These are phyloP conservation scores for Solanum medicagineum DNA, from an alignment of 257 asterid species.

Conservation along the genomic window DNA sequence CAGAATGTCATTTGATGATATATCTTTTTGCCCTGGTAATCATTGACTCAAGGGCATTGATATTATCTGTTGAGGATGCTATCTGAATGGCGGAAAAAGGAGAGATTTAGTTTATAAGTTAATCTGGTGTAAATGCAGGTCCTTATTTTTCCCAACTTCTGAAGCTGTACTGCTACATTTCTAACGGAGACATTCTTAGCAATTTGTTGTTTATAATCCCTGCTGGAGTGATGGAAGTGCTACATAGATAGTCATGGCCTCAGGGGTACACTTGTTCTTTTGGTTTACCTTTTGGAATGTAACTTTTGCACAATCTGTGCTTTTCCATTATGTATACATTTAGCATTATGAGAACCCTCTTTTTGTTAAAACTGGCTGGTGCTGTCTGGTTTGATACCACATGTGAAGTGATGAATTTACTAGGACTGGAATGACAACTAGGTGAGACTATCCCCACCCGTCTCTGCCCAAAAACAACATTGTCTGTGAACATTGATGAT, in stretches of 20 bases:
- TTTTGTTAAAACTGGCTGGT: no score
- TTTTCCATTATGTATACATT: neutral
- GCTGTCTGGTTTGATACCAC: no score
- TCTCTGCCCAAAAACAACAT: no score
- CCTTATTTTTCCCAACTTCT: neutral
- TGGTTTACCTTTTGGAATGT: neutral
- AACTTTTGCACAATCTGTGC: neutral
- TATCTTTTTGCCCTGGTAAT: neutral
- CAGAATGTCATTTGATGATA: neutral
- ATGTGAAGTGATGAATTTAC: no score
- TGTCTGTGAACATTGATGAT: no score
- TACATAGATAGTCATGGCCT: neutral
- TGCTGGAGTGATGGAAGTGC: neutral
- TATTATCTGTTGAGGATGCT: neutral
- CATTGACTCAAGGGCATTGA: neutral
- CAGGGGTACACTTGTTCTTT: neutral
- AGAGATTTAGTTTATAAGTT: neutral
- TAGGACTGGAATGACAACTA: no score
- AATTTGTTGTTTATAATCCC: neutral
- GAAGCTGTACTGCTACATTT: neutral
- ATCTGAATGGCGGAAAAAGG: neutral
- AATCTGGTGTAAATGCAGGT: neutral
- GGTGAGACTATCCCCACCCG: no score
- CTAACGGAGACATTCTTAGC: neutral
- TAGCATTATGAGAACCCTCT: no score